These are phyloP conservation scores for Podospora sp. DNA, from an alignment of 495 filamentous ascomycete species.

Conservation along the genomic window DNA sequence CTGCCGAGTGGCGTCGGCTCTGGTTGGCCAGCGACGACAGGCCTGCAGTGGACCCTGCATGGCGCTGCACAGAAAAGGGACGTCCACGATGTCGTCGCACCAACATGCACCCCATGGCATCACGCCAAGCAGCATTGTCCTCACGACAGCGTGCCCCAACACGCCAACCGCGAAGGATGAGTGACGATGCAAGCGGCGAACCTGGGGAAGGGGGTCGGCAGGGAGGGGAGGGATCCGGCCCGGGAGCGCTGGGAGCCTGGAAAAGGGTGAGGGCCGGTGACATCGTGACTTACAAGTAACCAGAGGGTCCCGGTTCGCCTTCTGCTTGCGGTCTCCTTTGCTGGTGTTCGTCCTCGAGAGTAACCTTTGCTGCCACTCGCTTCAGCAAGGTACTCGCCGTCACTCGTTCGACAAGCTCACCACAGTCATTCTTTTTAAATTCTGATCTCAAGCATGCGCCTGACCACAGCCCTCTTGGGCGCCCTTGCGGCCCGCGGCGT, in stretches of 20 bases:
- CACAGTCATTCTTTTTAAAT: constrained; percentile 8
- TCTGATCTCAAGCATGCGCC: background rate
- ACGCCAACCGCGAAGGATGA: background rate
- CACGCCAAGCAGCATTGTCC: background rate
- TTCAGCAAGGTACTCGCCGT: constrained; percentile 7
- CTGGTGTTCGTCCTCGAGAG: constrained; percentile 5
- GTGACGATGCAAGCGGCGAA: background rate
- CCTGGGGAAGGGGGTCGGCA: background rate
- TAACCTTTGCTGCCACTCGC: constrained; percentile 5
- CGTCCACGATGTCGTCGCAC: background rate
- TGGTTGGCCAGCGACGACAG: background rate
- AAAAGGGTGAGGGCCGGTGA: background rate
- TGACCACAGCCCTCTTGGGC: background rate
- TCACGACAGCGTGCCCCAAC: background rate
- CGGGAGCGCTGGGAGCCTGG: background rate
- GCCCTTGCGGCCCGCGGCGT: background rate
- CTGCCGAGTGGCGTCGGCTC: background rate
- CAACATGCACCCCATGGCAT: background rate
- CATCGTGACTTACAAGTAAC: background rate
- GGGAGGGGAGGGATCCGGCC: background rate
- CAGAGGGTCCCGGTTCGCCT: background rate
- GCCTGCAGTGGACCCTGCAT: background rate
- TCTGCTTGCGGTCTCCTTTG: background rate
- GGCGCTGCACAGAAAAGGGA: background rate
- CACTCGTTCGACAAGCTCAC: background rate